A percentile compares a stretch with the other conserved stretches of the same genome.
Conservation (phyloP, 2,329 filamentous ascomycete genomes). For the Cladophialophora carrionii region DNA sequence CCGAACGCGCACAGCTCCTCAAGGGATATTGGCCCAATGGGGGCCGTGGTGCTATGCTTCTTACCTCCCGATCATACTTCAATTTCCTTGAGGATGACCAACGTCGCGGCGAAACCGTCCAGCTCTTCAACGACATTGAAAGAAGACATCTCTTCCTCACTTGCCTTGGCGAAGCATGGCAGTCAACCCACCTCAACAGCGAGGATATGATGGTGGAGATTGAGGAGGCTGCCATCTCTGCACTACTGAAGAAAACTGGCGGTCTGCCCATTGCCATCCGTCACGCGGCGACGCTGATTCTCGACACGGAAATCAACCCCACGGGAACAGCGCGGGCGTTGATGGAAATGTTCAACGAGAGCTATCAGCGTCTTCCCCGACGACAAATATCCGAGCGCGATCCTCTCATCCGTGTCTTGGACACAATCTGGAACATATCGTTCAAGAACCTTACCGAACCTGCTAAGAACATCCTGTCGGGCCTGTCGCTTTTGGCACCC, state of each 20-base stretch:
- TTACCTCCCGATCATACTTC: constrained; percentile 38
- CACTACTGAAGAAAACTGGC: constrained; percentile 15
- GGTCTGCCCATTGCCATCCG: constrained; percentile 21
- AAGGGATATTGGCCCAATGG: constrained; percentile 38
- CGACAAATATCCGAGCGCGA: constrained; percentile 10
- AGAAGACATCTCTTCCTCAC: constrained; percentile 15
- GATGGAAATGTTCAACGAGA: constrained; percentile 18
- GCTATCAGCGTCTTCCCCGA: constrained; percentile 11
- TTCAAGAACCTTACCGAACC: constrained; percentile 13
- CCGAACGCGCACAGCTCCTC: constrained; percentile 35
- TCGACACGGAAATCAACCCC: constrained; percentile 12
- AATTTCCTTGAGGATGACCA: constrained; percentile 39
- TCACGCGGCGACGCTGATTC: constrained; percentile 18
- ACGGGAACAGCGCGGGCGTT: background rate
- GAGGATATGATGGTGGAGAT: constrained; percentile 17
- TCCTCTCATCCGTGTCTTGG: constrained; percentile 9
- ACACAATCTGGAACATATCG: constrained; percentile 20
- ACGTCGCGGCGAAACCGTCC: constrained; percentile 18
- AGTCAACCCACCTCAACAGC: constrained; percentile 5
- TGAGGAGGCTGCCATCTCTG: constrained; percentile 18
- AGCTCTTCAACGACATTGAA: constrained; percentile 10
- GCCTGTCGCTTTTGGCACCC: constrained; percentile 17
- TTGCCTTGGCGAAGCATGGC: constrained; percentile 16
- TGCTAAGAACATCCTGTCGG: constrained; percentile 13
- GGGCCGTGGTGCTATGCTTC: constrained; percentile 36